Conservation (phyloP, 192 early-diverging fungal genomes). For the Entophlyctis luteolus region DNA sequence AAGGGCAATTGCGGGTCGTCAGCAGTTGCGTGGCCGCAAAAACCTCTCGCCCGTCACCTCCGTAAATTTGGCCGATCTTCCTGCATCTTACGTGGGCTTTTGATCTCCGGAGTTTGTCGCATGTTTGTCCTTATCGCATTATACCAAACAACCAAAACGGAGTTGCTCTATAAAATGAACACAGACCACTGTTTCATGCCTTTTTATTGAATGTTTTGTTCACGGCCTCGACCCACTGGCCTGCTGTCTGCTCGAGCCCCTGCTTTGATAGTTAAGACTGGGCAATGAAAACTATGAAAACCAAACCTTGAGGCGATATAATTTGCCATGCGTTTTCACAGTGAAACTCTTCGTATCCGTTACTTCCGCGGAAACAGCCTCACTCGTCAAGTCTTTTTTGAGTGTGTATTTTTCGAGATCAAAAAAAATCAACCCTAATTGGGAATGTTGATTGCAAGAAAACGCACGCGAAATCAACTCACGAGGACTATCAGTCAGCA, state of each 20-base stretch:
- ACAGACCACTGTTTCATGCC: too few relatives aligned
- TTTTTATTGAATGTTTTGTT: too few relatives aligned
- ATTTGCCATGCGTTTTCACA: conserved; percentile 51
- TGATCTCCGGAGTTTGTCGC: too few relatives aligned
- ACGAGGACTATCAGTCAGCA: conserved; percentile 69
- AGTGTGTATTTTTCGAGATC: conserved; percentile 53
- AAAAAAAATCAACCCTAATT: conserved; percentile 50
- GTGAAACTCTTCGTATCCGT: conserved; percentile 60
- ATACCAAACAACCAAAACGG: too few relatives aligned
- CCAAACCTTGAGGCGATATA: conserved; percentile 40
- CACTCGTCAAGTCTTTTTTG: conserved; percentile 59
- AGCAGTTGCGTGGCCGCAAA: neutral
- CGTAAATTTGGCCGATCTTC: neutral
- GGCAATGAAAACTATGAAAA: too few relatives aligned
- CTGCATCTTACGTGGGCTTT: neutral
- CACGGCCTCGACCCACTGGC: too few relatives aligned
- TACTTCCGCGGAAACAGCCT: conserved; percentile 52
- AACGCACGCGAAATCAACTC: neutral
- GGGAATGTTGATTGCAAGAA: neutral
- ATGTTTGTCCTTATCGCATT: neutral
- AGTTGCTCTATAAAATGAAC: too few relatives aligned
- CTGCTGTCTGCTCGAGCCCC: too few relatives aligned
- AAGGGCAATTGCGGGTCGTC: too few relatives aligned
- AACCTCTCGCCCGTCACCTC: neutral
- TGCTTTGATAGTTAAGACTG: too few relatives aligned